Evolutionary conservation across 2,329 filamentous ascomycete species (phyloP).

Genomic region (Orbilia blumenaviensis): DNA sequence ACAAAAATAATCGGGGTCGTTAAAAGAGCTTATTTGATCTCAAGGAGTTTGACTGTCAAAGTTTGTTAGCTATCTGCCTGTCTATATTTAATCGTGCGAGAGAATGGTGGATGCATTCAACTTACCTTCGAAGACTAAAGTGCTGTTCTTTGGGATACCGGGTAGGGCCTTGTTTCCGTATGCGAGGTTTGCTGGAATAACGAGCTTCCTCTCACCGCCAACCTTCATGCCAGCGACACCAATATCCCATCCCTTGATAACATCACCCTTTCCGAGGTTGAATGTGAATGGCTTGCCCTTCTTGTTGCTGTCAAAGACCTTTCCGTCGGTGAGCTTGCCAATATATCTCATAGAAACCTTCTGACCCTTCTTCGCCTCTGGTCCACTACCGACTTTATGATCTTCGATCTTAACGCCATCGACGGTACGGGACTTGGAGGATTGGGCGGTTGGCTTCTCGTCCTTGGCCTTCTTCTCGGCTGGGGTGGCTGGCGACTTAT

Average conservation of each 20-base stretch:
- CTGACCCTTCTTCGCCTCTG: constrained; percentile 87
- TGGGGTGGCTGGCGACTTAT: constrained; percentile 58
- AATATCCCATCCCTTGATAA: constrained; percentile 99
- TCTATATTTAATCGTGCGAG: not conserved
- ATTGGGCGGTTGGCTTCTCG: constrained; percentile 61
- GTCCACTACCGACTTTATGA: constrained; percentile 87
- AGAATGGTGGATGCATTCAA: not conserved
- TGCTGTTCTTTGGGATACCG: constrained; percentile 90
- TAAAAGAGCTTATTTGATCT: constrained; percentile 73
- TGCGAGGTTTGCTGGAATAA: constrained; percentile 83
- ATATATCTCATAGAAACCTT: constrained; percentile 96
- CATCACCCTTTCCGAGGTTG: constrained; percentile 91
- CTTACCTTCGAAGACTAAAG: constrained; percentile 79
- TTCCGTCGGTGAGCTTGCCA: constrained; percentile 92
- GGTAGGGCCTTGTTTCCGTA: constrained; percentile 86
- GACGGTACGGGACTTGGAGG: constrained; percentile 65
- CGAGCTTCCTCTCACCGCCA: constrained; percentile 91
- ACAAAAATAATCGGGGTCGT: not conserved
- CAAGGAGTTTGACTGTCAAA: constrained; percentile 74
- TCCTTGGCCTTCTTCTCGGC: constrained; percentile 60
- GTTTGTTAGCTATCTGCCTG: constrained; percentile 4
- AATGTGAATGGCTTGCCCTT: constrained; percentile 97
- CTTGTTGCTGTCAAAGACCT: constrained; percentile 99
- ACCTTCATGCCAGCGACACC: constrained; percentile 91
- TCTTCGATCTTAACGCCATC: constrained; percentile 93